phyloP scores from a whole-genome alignment of 179 eudicot species.

The Camellia oleifera region DNA sequence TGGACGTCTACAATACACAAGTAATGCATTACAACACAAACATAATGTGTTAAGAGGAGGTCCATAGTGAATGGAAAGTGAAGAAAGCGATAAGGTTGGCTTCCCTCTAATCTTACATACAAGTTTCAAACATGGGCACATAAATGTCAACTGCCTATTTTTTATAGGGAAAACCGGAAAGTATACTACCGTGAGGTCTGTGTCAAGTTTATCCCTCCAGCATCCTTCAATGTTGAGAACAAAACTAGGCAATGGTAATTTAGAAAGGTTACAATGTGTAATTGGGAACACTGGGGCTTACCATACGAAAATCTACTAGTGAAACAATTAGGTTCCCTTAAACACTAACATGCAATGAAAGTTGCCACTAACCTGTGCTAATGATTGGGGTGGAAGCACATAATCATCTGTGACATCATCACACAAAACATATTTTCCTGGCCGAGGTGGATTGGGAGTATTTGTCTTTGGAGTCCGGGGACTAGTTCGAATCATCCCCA shows the following conservation, averaged over 20 bases:
- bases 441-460: slow-evolving; percentile 53
- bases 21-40: slow-evolving; percentile 1
- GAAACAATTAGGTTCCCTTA: background rate
- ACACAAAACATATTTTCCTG: slow-evolving; percentile 29
- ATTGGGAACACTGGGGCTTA: background rate
- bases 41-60: background rate
- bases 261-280: background rate
- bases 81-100: background rate
- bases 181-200: background rate
- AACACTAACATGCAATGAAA: background rate
- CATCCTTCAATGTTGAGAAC: background rate
- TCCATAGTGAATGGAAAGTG: background rate
- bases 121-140: background rate
- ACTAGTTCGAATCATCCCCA: slow-evolving; percentile 22
- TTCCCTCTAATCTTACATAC: background rate
- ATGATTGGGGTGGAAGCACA: slow-evolving; percentile 6
- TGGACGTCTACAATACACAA: background rate
- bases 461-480: slow-evolving; percentile 68
- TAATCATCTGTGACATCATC: slow-evolving; percentile 42
- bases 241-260: background rate
- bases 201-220: background rate
- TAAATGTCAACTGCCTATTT: background rate
- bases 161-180: background rate
- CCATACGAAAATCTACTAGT: background rate
- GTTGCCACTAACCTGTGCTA: slow-evolving; percentile 37